Evolutionary conservation across 1,284 basidiomycete genomes (phyloP).

Genomic region (Laetiporus sulphureus): DNA sequence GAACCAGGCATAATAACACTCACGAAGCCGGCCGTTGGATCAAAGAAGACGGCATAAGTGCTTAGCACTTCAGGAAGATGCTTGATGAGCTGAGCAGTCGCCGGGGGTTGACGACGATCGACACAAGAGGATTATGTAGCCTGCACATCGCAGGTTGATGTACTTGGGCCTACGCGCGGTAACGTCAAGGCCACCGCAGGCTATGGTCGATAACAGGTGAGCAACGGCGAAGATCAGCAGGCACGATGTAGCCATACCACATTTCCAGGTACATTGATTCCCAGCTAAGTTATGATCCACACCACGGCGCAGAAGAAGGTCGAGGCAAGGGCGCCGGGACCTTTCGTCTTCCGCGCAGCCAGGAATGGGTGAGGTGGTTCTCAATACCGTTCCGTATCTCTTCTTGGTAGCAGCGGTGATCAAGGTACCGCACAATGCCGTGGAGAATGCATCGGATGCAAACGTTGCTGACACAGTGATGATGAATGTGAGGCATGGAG

Average conservation of each 20-base stretch:
- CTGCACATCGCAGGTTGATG: slow-evolving; percentile 16
- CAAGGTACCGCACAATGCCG: slow-evolving; percentile 15
- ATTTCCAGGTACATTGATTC: slow-evolving; percentile 18
- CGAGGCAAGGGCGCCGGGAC: slow-evolving; percentile 14
- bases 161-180: slow-evolving; percentile 15
- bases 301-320: slow-evolving; percentile 17
- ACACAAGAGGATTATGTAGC: slow-evolving; percentile 13
- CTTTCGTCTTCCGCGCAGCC: slow-evolving; percentile 12
- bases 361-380: slow-evolving; percentile 16
- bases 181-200: slow-evolving; percentile 16
- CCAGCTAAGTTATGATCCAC: slow-evolving; percentile 15
- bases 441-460: slow-evolving; percentile 12
- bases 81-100: slow-evolving; percentile 16
- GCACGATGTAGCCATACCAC: background rate
- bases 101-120: slow-evolving; percentile 17
- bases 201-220: slow-evolving; percentile 4
- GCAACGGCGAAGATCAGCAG: background rate
- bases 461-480: slow-evolving; percentile 9
- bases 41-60: slow-evolving; percentile 17
- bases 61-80: slow-evolving; percentile 15
- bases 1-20: background rate
- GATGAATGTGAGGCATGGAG: background rate
- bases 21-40: slow-evolving; percentile 13
- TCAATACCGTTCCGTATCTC: slow-evolving; percentile 12
- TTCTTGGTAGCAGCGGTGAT: slow-evolving; percentile 15